Base-by-base conservation (phyloP, 75 land plant genomes). In the Picea glauca region DNA sequence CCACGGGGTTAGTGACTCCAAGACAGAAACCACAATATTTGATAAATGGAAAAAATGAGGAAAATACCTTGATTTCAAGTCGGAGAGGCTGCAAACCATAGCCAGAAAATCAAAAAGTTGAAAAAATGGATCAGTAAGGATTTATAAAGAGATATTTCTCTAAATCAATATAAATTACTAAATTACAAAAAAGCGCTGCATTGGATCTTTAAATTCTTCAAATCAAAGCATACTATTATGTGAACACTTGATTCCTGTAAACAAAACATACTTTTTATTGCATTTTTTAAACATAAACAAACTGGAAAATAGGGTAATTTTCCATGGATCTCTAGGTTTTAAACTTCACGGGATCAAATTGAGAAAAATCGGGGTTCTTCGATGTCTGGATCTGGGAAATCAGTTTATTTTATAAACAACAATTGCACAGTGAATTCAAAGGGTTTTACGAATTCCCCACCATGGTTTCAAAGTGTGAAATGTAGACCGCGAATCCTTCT, bases 61-160 rank as follows among this genome's bases (percentile, higher is more conserved):
- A 57, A 26, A n/a, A 35, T 89, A 89, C 93, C 93, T 91, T 91
- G 85, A 91, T 91, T 74, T 89, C 93, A 9, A 91, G 84, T 62
- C 89, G 81, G 62, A 91, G 89, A 65, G 92, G 92, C 92, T 89
- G 89, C 79, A 72, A 0, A 31, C 31, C 77, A 5, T 70, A 31
- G 59, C 86, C 58, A 60, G 56, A 76, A 74, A 63, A 78, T 72
- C 80, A 70, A 21, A 70, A n/a, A 43, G 50, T 50, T 11, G 12
- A 12, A n/a, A 43, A 43, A 7, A 70, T 40, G 26, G 11, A 70
- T 70, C 50, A 70, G 73, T 70, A 70, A 43, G 18, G 18, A 18
- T 33, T 40, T 21, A 26, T 26, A 43, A n/a, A 9, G 26, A 38
- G 5, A 40, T 40, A 3, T 17, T 5, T 7, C 2, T 63, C 21